phyloP scores from a whole-genome alignment of 148 eudicot species.

The Selenicereus undatus region DNA sequence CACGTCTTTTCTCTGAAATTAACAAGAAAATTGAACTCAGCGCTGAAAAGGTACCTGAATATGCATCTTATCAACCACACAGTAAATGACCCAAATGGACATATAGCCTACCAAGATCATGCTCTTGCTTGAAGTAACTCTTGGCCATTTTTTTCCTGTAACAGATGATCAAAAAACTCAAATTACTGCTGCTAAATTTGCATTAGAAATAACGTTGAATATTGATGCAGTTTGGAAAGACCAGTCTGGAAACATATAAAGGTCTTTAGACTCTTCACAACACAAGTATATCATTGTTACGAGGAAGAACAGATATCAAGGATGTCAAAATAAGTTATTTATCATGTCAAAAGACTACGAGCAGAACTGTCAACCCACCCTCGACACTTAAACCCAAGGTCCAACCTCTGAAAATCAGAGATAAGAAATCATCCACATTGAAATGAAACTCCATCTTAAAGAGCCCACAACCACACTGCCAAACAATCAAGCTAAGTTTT shows the following conservation, averaged over 20 bases:
- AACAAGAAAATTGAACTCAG: slow-evolving; percentile 1
- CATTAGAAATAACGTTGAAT: background rate
- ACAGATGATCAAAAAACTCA: slow-evolving; percentile 1
- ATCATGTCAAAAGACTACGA: too few species aligned
- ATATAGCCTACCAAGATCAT: slow-evolving; percentile 56
- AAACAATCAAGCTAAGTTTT: background rate
- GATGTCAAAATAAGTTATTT: too few species aligned
- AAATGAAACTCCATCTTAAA: background rate
- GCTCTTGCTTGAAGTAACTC: slow-evolving; percentile 80
- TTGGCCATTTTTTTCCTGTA: slow-evolving; percentile 57
- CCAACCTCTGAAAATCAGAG: background rate
- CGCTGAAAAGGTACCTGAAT: background rate
- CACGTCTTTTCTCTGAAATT: slow-evolving; percentile 71
- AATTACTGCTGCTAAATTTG: background rate
- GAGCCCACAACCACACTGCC: background rate
- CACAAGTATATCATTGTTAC: too few species aligned
- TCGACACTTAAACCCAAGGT: background rate
- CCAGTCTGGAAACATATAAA: background rate
- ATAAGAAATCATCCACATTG: background rate
- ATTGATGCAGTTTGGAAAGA: background rate
- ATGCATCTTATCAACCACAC: background rate
- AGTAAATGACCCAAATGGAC: background rate
- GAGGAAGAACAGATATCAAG: too few species aligned
- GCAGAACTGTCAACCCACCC: background rate
- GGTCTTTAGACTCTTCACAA: too few species aligned